These are phyloP conservation scores for Diaporthe longicolla DNA, from an alignment of 2,329 filamentous ascomycete species.

Conservation along the genomic window DNA sequence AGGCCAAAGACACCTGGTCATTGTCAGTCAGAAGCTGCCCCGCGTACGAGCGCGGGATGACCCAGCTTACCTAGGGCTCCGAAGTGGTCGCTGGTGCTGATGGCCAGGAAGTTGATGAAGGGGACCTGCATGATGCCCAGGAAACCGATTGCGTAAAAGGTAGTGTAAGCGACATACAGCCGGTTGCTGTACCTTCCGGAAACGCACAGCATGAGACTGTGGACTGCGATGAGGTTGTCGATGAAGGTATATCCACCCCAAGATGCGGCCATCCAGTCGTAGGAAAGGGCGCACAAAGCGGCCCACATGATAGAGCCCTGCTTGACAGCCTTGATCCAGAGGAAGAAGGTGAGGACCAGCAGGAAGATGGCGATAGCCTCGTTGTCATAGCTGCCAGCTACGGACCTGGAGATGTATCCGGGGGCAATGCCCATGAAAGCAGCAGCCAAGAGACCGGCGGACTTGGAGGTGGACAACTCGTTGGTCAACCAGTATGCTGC, in stretches of 20 bases:
- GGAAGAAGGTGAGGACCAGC: constrained; percentile 96
- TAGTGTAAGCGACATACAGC: constrained; percentile 96
- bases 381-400: constrained; percentile 99
- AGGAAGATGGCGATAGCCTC: constrained; percentile 99
- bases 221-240: constrained; percentile 94
- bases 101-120: constrained; percentile 96
- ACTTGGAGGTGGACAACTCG: constrained; percentile 96
- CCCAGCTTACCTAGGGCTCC: constrained; percentile 83
- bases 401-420: constrained; percentile 97
- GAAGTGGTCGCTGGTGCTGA: constrained; percentile 99
- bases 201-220: constrained; percentile 92
- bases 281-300: constrained; percentile 93
- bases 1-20: constrained; percentile 89
- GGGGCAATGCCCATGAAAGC: constrained; percentile 98
- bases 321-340: constrained; percentile 99
- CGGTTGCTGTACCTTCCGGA: constrained; percentile 97
- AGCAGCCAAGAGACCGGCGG: constrained; percentile 93
- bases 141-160: constrained; percentile 97
- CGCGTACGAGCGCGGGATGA: neutral
- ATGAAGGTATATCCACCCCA: constrained; percentile 99
- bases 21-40: constrained; percentile 43
- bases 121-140: constrained; percentile 99
- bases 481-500: constrained; percentile 95
- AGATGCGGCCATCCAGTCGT: constrained; percentile 99
- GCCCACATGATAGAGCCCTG: constrained; percentile 97